Evolutionary conservation across 2,329 filamentous ascomycete species (phyloP), one percentile per base, ranked within the genome.

Genomic region (Cladosporium sp.): DNA sequence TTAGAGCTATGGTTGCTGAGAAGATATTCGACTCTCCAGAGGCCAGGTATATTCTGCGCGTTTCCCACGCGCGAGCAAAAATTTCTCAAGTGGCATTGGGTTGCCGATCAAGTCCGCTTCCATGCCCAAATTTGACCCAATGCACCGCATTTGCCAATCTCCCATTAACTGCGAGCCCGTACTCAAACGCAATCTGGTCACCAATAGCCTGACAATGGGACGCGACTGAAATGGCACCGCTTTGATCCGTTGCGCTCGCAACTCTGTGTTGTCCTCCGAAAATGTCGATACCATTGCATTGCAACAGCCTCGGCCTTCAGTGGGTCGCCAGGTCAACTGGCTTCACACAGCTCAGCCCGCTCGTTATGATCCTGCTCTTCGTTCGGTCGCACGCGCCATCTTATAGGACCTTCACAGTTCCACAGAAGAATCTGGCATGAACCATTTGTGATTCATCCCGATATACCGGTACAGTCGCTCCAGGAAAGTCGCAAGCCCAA

Each of bases 1-100:
- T 66, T 70, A 64, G 70, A 70, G 68, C 70, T 71, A 71, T 67
- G 59, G 49, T 54, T 43, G 60, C 60, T 56, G 60, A 54, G 34
- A 43, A 63, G 49, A 51, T 63, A 63, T 63, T 63, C 60, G 60
- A 63, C 49, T 63, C 23, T 63, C 60, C 60, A 63, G 60, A 63
- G 49, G 32, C 49, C 60, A 56, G 60, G 34, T 63, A 28, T 28
- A 21, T 43, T 63, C 25, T 46, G 49, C 60, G 34, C 49, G 60
- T 63, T 56, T 53, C 60, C 60, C 60, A 63, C 60, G 49, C 49
- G 60, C 49, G 60, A 63, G 60, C 60, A 63, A 63, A 63, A 53
- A 39, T 39, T 56, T 56, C 49, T 63, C 30, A 39, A 21, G 34
- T 46, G 60, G 49, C 49, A 54, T 43, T 5, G n/a, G 21, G 16